Evolutionary conservation across 805 yeast genomes (phyloP), one percentile per base, ranked within the genome.

Genomic region (Barnettozyma siamensis): DNA sequence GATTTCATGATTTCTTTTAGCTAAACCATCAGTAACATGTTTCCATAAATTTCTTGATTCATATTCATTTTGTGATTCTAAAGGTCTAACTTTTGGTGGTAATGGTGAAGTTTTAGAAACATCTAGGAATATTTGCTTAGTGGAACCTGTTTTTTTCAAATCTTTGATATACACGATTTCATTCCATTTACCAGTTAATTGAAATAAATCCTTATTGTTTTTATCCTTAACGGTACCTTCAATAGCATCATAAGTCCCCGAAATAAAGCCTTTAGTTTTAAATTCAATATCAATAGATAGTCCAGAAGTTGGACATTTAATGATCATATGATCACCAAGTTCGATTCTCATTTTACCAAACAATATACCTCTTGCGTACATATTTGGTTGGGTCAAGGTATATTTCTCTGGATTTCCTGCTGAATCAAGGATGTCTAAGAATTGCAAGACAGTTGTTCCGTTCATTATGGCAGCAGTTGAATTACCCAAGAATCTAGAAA

Each of bases 401-500:
- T 88, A 93, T 40, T 70, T 69, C 59, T 91, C 99, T 6, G 77
- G 72, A 4, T 59, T 48, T 2, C 71, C 71, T 29, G 64, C 49
- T n/a, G 60, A 48, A 48, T 78, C 77, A 30, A 61, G 60, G 20
- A 75, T 68, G 51, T 84, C 83, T 35, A 79, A 69, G 46, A 91
- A 76, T 31, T 84, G 75, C 16, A 89, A 64, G 37, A 75, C 78
- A 1, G 87, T 91, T 42, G 74, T 58, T 17, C 99, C 99, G 53
- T 89, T 96, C 99, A 93, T 93, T 61, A 93, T 78, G 2, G 96
- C 94, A 17, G 98, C 99, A 0, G 96, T 89, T 2, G 96, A 88
- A 58, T 93, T 93, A 26, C 99, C 99, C 45, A 91, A 69, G 55
- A 93, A 93, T 54, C 78, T 76, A 1, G 97, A 88, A 56, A 76